Conservation (phyloP, 2,329 filamentous ascomycete species). For the Colletotrichum sp. region DNA sequence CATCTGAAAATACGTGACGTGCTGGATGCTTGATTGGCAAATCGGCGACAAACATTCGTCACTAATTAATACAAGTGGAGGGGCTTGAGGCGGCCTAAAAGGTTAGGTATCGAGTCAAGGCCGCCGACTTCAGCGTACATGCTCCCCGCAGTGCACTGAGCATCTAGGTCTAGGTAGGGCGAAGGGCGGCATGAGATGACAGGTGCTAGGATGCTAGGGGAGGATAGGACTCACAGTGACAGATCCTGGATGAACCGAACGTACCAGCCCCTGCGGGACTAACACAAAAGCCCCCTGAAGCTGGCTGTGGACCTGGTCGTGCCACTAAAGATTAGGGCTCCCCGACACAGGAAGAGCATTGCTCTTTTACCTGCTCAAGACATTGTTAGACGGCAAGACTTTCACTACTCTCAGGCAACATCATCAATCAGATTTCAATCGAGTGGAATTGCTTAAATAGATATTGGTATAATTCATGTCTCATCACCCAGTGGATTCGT, state of each 20-base stretch:
- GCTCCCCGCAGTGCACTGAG: not conserved
- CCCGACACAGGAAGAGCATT: not conserved
- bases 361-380: not conserved
- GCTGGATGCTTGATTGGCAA: too few species aligned
- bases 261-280: not conserved
- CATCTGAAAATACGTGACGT: too few species aligned
- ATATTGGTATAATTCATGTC: not conserved
- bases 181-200: not conserved
- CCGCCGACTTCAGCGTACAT: not conserved
- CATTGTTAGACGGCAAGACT: not conserved
- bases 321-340: not conserved
- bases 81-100: too few species aligned
- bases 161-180: not conserved
- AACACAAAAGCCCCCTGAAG: not conserved
- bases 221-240: too few species aligned
- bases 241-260: too few species aligned
- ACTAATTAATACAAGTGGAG: too few species aligned
- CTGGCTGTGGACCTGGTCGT: not conserved
- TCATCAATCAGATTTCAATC: not conserved
- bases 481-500: not conserved
- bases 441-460: not conserved
- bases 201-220: not conserved
- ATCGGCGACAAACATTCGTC: too few species aligned
- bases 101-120: not conserved
- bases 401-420: too few species aligned